These are phyloP conservation scores for Flaveria ramosissima DNA, from an alignment of 129 eudicot species.

Conservation along the genomic window DNA sequence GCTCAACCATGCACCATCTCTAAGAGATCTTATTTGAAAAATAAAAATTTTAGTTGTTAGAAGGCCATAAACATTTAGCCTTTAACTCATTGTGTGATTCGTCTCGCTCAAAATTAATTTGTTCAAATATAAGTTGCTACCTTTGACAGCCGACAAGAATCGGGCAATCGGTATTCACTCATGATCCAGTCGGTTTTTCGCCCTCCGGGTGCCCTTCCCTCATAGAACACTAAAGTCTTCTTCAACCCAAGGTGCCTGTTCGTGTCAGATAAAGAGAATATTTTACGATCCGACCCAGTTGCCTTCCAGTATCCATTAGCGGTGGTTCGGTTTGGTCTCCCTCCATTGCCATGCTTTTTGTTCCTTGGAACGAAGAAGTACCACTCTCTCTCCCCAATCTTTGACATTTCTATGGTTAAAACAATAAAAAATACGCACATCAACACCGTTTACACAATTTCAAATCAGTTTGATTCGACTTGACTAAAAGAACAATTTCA, in stretches of 20 bases:
- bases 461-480: neutral
- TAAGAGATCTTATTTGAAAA: neutral
- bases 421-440: neutral
- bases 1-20: neutral
- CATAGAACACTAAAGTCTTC: constrained; percentile 80
- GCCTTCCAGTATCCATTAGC: constrained; percentile 92
- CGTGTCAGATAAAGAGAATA: constrained; percentile 53
- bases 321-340: constrained; percentile 88
- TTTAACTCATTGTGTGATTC: neutral
- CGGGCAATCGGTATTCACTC: constrained; percentile 83
- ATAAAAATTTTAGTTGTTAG: neutral
- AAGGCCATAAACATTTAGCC: neutral
- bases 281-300: constrained; percentile 83
- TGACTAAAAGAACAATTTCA: neutral
- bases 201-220: constrained; percentile 84
- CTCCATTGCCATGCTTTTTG: constrained; percentile 70
- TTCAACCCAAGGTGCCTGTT: constrained; percentile 65
- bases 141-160: constrained; percentile 45
- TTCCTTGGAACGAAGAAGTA: constrained; percentile 88
- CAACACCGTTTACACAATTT: neutral
- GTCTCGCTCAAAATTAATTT: neutral
- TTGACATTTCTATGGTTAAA: constrained; percentile 61
- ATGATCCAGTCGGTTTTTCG: constrained; percentile 87
- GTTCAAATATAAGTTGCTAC: constrained; percentile 25
- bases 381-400: constrained; percentile 91